A percentile compares a stretch with the other conserved stretches of the same genome.
Evolutionary conservation across 208 protist genomes (phyloP).

Genomic region (Leishmania lainsoni): DNA sequence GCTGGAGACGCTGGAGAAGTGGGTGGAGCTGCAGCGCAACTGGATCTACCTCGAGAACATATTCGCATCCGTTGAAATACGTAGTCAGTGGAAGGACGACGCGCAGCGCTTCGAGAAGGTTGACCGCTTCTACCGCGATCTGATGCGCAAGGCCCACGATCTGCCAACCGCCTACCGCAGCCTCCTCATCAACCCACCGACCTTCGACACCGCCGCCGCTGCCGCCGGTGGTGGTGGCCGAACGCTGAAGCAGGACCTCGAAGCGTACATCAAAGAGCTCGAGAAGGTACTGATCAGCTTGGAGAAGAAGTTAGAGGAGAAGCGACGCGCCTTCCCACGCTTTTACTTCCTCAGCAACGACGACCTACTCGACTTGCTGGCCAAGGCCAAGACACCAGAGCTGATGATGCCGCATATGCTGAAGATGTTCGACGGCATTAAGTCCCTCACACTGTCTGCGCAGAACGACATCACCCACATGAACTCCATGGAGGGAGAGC

Average conservation of each 20-base stretch:
- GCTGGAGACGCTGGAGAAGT: slow-evolving; percentile 93
- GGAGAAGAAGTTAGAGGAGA: slow-evolving; percentile 96
- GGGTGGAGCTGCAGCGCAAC: slow-evolving; percentile 95
- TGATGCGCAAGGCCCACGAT: slow-evolving; percentile 94
- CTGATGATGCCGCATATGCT: slow-evolving; percentile 97
- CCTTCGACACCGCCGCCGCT: slow-evolving; percentile 61
- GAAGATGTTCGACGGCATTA: slow-evolving; percentile 98
- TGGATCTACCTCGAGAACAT: slow-evolving; percentile 98
- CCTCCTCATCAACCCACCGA: slow-evolving; percentile 87
- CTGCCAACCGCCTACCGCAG: slow-evolving; percentile 89
- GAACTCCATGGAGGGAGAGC: slow-evolving; percentile 91
- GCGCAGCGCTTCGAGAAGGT: slow-evolving; percentile 94
- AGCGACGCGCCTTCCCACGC: slow-evolving; percentile 95
- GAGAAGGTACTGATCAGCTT: slow-evolving; percentile 95
- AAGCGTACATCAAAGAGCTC: slow-evolving; percentile 92
- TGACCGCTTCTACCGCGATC: slow-evolving; percentile 94
- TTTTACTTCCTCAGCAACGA: slow-evolving; percentile 98
- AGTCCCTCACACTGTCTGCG: slow-evolving; percentile 77
- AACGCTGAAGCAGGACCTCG: slow-evolving; percentile 82
- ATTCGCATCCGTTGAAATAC: slow-evolving; percentile 95
- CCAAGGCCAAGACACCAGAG: slow-evolving; percentile 97
- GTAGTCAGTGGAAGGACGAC: slow-evolving; percentile 96
- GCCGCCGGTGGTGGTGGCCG: slow-evolving; percentile 33
- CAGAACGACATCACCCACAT: slow-evolving; percentile 92
- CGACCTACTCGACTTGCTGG: slow-evolving; percentile 98